Percentiles rank a stretch among this genome's conserved stretches.
phyloP scores from a whole-genome alignment of 805 yeast species.

The Candida taoyuanica region DNA sequence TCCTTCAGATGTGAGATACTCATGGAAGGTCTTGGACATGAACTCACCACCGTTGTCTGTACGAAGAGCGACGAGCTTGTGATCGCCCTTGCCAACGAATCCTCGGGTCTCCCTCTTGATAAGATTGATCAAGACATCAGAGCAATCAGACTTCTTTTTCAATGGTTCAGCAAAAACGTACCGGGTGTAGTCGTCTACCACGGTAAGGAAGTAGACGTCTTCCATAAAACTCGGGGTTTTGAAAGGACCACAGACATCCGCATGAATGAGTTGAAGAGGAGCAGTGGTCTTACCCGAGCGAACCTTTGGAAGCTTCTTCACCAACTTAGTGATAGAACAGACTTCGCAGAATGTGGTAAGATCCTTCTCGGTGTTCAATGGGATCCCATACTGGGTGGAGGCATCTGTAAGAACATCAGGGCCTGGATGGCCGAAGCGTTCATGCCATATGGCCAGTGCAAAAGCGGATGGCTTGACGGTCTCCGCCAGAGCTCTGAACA shows the following conservation, averaged over 20 bases:
- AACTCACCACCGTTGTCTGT: conserved; percentile 8
- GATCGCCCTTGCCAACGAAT: conserved; percentile 1
- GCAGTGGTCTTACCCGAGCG: background rate
- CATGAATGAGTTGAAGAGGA: background rate
- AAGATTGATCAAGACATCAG: background rate
- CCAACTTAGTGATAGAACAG: background rate
- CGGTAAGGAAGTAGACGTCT: background rate
- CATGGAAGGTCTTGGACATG: background rate
- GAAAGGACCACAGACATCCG: conserved; percentile 1
- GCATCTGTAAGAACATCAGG: background rate
- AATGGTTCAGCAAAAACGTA: background rate
- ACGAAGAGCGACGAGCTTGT: background rate
- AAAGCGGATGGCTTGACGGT: background rate
- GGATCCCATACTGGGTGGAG: background rate
- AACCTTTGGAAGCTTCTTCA: background rate
- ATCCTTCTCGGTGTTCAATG: background rate
- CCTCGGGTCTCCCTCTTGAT: background rate
- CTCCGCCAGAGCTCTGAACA: background rate
- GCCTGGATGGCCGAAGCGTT: background rate
- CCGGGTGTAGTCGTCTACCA: background rate
- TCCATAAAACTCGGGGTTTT: background rate
- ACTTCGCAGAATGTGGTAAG: background rate
- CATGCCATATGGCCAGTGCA: background rate
- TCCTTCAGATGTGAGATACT: background rate
- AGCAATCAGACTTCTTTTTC: background rate